phyloP scores from a whole-genome alignment of 768 basidiomycete species.

The Lactifluus subvellereus region DNA sequence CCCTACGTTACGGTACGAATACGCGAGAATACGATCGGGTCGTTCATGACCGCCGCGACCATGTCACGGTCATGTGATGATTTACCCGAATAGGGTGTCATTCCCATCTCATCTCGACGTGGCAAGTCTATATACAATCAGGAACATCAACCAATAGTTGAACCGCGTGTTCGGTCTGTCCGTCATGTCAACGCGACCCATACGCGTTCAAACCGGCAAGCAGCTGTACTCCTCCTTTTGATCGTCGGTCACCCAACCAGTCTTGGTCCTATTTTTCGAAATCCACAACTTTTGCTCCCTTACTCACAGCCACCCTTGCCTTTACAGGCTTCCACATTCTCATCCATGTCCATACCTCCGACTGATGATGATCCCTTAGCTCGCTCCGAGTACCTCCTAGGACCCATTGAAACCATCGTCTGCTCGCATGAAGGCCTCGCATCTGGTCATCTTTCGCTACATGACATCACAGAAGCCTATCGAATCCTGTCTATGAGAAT shows the following conservation, averaged over 20 bases:
- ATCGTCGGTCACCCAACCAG: neutral
- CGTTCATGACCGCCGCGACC: no score
- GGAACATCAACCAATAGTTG: neutral
- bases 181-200: neutral
- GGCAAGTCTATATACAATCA: neutral
- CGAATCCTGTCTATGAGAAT: slow-evolving; percentile 13
- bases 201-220: neutral
- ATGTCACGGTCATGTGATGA: slow-evolving; percentile 18
- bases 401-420: slow-evolving; percentile 18
- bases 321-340: neutral
- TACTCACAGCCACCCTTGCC: neutral
- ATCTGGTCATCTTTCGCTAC: slow-evolving; percentile 8
- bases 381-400: slow-evolving; percentile 5
- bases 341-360: neutral
- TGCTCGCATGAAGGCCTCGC: neutral
- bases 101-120: neutral
- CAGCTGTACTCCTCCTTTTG: neutral
- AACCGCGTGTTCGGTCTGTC: neutral
- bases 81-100: neutral
- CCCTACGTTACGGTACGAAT: no score
- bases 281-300: neutral
- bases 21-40: no score
- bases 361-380: slow-evolving; percentile 5
- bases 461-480: slow-evolving; percentile 18
- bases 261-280: neutral